Conservation (phyloP, 352 stramenopile genomes). For the Pythium rishiriense region DNA sequence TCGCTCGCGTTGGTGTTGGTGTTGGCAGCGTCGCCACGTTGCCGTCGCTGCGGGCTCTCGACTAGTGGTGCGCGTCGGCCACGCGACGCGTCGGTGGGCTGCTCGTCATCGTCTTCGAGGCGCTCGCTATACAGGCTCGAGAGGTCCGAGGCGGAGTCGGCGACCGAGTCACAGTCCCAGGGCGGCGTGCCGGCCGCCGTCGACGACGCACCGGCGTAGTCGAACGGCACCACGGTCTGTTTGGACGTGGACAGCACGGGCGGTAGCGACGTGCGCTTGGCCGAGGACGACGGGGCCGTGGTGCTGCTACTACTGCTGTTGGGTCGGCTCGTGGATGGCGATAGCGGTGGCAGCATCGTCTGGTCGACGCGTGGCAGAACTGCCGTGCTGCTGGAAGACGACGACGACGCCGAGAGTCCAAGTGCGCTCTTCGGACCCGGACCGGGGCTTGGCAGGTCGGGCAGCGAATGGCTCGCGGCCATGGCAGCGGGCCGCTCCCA, state of each 20-base stretch:
- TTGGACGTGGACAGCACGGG: constrained; percentile 6
- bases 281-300: background rate
- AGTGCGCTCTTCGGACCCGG: too few species aligned
- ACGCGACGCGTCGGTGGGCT: constrained; percentile 14
- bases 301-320: constrained; percentile 16
- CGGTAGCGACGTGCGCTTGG: background rate
- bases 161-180: constrained; percentile 71
- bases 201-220: constrained; percentile 30
- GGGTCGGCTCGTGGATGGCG: constrained; percentile 19
- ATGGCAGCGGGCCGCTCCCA: constrained; percentile 57
- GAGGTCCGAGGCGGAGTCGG: constrained; percentile 32
- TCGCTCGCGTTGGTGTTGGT: background rate
- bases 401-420: background rate
- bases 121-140: constrained; percentile 50
- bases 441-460: too few species aligned
- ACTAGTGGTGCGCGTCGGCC: constrained; percentile 19
- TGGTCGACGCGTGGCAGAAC: constrained; percentile 8
- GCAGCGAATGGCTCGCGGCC: constrained; percentile 23
- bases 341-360: constrained; percentile 19
- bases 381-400: constrained; percentile 11
- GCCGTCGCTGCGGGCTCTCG: background rate
- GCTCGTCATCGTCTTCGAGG: constrained; percentile 31
- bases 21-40: too few species aligned
- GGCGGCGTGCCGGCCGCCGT: constrained; percentile 23
- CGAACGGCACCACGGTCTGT: constrained; percentile 28